Evolutionary conservation across 495 filamentous ascomycete genomes (phyloP), one percentile per base, ranked within the genome.

Genomic region (Hyaloscypha hepaticicola): DNA sequence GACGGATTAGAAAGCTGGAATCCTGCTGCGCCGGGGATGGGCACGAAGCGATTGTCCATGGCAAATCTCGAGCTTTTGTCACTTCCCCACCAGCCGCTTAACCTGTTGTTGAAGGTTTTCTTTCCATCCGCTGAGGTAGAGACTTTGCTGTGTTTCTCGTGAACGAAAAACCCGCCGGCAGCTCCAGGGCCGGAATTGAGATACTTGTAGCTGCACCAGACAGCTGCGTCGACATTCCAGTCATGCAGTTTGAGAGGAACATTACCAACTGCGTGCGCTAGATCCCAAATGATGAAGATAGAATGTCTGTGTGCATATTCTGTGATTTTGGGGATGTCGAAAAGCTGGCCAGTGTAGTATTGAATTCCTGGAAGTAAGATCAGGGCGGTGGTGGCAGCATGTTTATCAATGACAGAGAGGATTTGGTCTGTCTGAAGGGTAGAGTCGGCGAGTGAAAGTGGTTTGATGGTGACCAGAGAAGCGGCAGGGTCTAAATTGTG

Each of bases 191-290:
- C 96, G 58, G 85, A 84, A 72, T 97, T 97, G 63, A 99, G 82
- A 73, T 99, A 99, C 77, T 99, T 99, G 80, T 99, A 99, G 56
- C 83, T 90, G 75, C 95, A 99, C 95, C 95, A 99, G n/a, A 82
- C 90, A 3, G 95, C 93, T 63, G 96, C 96, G 75, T 99, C 95
- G 28, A 97, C 93, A 60, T 93, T 84, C 96, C 96, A 98, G 71
- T 91, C 89, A 74, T 96, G 91, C 26, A 99, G 83, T 25, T 80
- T 76, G 16, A 97, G 77, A 12, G 88, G 85, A 5, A 97, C 91
- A 75, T 99, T 99, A 31, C 96, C 95, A 7, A 86, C 91, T 11
- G 93, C 95, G 76, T 99, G 95, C 4, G 95, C 95, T 63, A 97
- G 88, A 74, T 99, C 95, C 92, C 93, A 99, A 60, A 93, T 90